phyloP scores from a whole-genome alignment of 768 basidiomycete species.

The Naganishia friedmannii region DNA sequence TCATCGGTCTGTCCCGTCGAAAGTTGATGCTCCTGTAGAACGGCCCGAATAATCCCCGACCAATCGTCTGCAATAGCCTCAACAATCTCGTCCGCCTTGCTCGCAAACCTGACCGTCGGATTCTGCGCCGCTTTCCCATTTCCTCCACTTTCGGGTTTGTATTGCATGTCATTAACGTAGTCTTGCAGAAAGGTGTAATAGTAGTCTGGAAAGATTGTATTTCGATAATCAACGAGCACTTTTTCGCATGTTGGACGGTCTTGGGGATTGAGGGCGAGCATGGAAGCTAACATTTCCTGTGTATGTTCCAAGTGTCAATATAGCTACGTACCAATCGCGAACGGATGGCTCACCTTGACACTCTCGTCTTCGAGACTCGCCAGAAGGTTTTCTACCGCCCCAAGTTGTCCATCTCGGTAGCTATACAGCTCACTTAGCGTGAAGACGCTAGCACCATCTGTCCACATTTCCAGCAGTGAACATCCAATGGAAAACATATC shows the following conservation, averaged over 20 bases:
- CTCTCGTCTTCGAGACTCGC: constrained; percentile 73
- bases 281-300: constrained; percentile 80
- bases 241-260: constrained; percentile 77
- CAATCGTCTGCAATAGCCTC: constrained; percentile 27
- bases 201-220: constrained; percentile 78
- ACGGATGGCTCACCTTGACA: constrained; percentile 64
- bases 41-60: constrained; percentile 29
- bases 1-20: constrained; percentile 7
- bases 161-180: constrained; percentile 65
- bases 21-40: constrained; percentile 25
- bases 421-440: constrained; percentile 92
- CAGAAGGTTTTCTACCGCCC: constrained; percentile 65
- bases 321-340: background rate
- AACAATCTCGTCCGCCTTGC: constrained; percentile 28
- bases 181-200: constrained; percentile 95
- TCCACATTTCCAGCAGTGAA: constrained; percentile 90
- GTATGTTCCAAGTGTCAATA: background rate
- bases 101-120: constrained; percentile 20
- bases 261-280: constrained; percentile 78
- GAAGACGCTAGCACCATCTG: constrained; percentile 90
- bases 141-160: constrained; percentile 79
- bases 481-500: constrained; percentile 94
- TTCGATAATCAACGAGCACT: constrained; percentile 70
- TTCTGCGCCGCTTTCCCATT: constrained; percentile 58
- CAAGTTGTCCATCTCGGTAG: constrained; percentile 80